Percentiles rank a stretch among this genome's conserved stretches.
phyloP scores from a whole-genome alignment of 176 grass and related monocot genomes.

The Aegilops tauschii region DNA sequence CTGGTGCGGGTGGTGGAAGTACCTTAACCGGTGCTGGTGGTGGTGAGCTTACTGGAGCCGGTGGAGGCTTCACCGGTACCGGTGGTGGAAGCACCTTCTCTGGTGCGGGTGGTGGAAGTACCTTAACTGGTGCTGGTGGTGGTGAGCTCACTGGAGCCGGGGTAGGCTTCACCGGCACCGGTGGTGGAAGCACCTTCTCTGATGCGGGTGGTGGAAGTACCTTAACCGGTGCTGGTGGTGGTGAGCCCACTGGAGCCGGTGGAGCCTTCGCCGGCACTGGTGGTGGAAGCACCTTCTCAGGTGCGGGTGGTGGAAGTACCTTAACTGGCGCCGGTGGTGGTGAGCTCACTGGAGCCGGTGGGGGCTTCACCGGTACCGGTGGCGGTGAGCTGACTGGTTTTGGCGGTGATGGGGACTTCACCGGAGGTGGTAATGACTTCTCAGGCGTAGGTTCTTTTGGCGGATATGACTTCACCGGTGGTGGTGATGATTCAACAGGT shows the following conservation, averaged over 20 bases:
- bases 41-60: neutral
- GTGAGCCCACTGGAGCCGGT: no score
- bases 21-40: neutral
- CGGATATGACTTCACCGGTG: neutral
- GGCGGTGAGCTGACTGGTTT: neutral
- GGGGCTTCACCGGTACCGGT: no score
- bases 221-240: neutral
- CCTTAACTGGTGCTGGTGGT: neutral
- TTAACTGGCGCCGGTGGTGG: no score
- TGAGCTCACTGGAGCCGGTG: no score
- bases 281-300: no score
- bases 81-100: constrained; percentile 1
- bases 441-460: neutral
- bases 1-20: neutral
- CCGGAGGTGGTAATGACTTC: neutral
- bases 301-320: no score
- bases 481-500: neutral
- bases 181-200: neutral
- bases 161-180: neutral
- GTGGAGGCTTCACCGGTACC: neutral
- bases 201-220: no score
- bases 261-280: no score
- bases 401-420: neutral
- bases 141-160: neutral
- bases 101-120: neutral